Evolutionary conservation across 768 basidiomycete genomes (phyloP).

Genomic region (Serendipita indica): DNA sequence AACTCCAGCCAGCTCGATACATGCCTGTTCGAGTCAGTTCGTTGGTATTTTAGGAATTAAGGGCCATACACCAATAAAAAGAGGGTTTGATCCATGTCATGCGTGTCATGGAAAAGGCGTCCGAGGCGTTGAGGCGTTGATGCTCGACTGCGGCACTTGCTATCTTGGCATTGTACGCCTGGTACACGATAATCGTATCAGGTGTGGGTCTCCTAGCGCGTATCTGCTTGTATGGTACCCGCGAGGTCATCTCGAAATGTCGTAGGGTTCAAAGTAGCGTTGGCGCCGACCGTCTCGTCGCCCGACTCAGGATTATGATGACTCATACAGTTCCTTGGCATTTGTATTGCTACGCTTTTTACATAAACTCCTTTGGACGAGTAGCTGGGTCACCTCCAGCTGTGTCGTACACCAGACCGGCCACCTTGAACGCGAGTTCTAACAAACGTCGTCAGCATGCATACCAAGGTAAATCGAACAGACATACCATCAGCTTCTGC

Average conservation of each 20-base stretch:
- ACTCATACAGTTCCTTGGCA: not conserved
- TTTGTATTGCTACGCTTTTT: constrained; percentile 12
- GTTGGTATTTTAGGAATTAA: not conserved
- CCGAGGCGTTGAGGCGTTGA: not conserved
- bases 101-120: not conserved
- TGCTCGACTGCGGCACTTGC: not conserved
- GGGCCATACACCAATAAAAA: not conserved
- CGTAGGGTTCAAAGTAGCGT: not conserved
- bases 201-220: not conserved
- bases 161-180: not conserved
- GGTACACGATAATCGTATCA: not conserved
- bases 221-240: constrained; percentile 5
- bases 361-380: constrained; percentile 71
- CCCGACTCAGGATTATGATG: not conserved
- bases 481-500: constrained; percentile 69
- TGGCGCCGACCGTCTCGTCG: not conserved
- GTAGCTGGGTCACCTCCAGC: constrained; percentile 61
- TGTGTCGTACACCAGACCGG: constrained; percentile 71
- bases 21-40: not conserved
- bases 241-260: too few species aligned
- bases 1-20: constrained; percentile 3
- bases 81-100: constrained; percentile 2
- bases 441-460: constrained; percentile 10
- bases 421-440: constrained; percentile 80
- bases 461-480: not conserved